phyloP scores from a whole-genome alignment of 2,329 filamentous ascomycete species.

The Apiospora hydei region DNA sequence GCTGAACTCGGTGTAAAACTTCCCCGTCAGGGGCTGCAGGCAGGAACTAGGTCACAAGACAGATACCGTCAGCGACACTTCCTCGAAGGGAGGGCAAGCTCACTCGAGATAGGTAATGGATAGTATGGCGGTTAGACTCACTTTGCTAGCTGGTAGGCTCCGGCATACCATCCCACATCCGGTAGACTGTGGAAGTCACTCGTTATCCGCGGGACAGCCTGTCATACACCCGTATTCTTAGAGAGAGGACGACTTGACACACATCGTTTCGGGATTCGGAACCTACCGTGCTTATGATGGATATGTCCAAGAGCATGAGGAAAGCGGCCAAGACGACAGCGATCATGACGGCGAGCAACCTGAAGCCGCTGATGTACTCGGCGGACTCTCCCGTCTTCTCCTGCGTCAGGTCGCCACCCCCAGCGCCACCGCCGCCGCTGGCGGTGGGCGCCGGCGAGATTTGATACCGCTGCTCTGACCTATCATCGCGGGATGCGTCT shows the following conservation, averaged over 20 bases:
- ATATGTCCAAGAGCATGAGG: conserved; percentile 58
- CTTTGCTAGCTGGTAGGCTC: conserved; percentile 29
- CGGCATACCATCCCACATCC: conserved; percentile 31
- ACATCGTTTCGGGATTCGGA: background rate
- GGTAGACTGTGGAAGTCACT: conserved; percentile 29
- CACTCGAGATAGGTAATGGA: background rate
- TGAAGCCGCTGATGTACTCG: conserved; percentile 39
- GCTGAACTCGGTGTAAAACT: conserved; percentile 52
- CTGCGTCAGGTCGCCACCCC: background rate
- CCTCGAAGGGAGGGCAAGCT: too few species aligned
- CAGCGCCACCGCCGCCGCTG: background rate
- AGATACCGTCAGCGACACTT: background rate
- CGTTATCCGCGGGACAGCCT: conserved; percentile 31
- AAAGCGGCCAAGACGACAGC: conserved; percentile 53
- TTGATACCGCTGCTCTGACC: background rate
- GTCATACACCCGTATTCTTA: background rate
- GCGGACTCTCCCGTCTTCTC: conserved; percentile 31
- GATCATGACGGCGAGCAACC: conserved; percentile 37
- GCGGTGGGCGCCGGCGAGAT: background rate
- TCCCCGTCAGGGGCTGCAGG: conserved; percentile 37
- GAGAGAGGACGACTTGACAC: background rate
- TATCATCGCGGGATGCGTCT: background rate
- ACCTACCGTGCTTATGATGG: conserved; percentile 59
- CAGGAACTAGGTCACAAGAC: conserved; percentile 14
- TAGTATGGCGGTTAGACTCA: background rate